These are phyloP conservation scores for Ilex paraguariensis DNA, from an alignment of 305 asterid species.

Conservation along the genomic window DNA sequence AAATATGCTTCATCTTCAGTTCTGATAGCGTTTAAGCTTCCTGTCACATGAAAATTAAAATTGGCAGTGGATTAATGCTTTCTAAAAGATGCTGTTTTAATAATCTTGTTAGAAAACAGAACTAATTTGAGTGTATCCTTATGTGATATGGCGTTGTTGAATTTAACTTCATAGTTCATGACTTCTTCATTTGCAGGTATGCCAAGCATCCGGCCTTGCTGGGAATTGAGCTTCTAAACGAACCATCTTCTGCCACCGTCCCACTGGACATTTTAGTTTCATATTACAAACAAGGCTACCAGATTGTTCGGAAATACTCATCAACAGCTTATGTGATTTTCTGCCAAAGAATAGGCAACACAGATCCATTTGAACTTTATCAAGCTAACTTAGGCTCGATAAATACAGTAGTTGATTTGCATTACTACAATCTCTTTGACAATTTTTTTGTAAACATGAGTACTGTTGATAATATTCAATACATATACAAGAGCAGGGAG, in stretches of 20 bases:
- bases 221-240: slow-evolving; percentile 77
- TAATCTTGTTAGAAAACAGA: no score
- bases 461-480: slow-evolving; percentile 48
- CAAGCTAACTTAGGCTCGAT: slow-evolving; percentile 50
- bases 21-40: no score
- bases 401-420: slow-evolving; percentile 67
- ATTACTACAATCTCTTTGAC: slow-evolving; percentile 69
- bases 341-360: slow-evolving; percentile 74
- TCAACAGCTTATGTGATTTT: slow-evolving; percentile 66
- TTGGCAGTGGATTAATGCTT: no score
- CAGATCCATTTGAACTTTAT: slow-evolving; percentile 65
- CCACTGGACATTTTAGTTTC: slow-evolving; percentile 57
- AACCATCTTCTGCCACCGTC: slow-evolving; percentile 62
- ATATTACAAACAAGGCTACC: slow-evolving; percentile 57
- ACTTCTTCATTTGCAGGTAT: slow-evolving; percentile 40
- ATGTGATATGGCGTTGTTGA: background rate
- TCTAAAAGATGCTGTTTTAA: no score
- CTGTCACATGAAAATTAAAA: no score
- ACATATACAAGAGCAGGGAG: slow-evolving; percentile 47
- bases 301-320: slow-evolving; percentile 57
- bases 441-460: slow-evolving; percentile 45
- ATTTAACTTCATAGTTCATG: background rate
- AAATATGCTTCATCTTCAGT: no score
- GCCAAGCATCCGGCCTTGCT: slow-evolving; percentile 67
- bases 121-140: background rate